Evolutionary conservation across 768 basidiomycete genomes (phyloP), one percentile per base, ranked within the genome.

Genomic region (Kockovaella imperatae): DNA sequence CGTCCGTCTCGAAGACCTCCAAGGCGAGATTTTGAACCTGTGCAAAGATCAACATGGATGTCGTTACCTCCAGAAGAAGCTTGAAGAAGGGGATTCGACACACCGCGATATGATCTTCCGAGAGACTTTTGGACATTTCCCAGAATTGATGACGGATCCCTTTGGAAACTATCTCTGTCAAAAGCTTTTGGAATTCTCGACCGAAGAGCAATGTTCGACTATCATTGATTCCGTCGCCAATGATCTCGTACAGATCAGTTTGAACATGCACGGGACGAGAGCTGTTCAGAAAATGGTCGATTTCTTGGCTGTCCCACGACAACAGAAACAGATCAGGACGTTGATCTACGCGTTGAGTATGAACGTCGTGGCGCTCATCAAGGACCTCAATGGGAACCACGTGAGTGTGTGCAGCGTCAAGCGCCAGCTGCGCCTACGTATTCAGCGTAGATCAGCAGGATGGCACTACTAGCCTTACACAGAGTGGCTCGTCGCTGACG

Each of bases 211-310:
- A 64, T 82, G 93, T 49, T 91, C 88, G 65, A 77, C 88, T 28
- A 93, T 97, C 49, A 95, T 95, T 74, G 93, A 97, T 70, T 90
- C 88, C 21, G 93, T 99, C 42, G 88, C 91, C 28, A 86, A 90
- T 65, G 95, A 99, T 61, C 79, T 99, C 42, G 95, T 99, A 63
- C 89, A 84, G 68, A 97, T 99, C 66, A 95, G 90, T 28, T 77
- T 99, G 54, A 99, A 99, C 74, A 99, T 99, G 95, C 95, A 99
- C 73, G 95, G 95, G 26, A 99, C 95, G 26, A 83, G 95, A 53
- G 95, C 95, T 23, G 95, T 97, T 50, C 95, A 99, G 76, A 97
- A 97, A 77, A 97, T 97, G 93, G 95, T 99, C 55, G 95, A 99
- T 72, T 97, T 95, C 77, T 75, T 99, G 67, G 93, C 91, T 18